Base-by-base conservation (phyloP, 1,284 basidiomycete species). In the Ceratobasidium sp. region DNA sequence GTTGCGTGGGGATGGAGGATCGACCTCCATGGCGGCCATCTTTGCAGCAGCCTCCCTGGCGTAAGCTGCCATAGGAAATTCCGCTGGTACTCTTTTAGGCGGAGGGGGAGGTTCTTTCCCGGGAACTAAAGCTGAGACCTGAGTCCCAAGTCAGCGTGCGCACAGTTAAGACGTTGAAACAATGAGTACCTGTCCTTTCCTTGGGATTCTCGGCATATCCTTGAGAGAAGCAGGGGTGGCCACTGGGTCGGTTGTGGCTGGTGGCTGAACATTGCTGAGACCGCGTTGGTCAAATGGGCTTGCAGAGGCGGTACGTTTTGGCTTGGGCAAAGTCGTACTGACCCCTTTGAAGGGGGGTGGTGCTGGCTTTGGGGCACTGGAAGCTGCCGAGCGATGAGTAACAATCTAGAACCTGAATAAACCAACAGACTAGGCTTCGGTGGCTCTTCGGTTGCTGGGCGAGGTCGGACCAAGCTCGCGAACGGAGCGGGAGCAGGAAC, bases 31-130 rank as follows among this genome's bases (percentile, higher is more conserved):
- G 11, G 44, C 69, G 1, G 56, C 58, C 21, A 40, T 46, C 46
- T 71, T 71, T 1, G 56, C 54, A 11, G 67, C 67, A 25, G 33
- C 44, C 38, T 71, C 46, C 9, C 59, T 48, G 14, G 56, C 56
- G 21, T 71, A 71, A 21, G 30, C 58, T 25, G 69, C 69, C 69
- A 71, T 71, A n/a, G 69, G 69, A 36, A 71, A 71, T 38, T 36
- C 44, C 8, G 56, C 44, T 21, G 58, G 64, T 23, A 42, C 59
- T 48, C 59, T 60, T 59, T 61, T 71, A 4, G 69, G 69, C 11
- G 38, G 46, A 23, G 56, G 48, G 36, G 25, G 33, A 25, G 46
- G 46, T 2, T 60, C 46, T 40, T 71, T 42, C 2, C 23, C 18
- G 12, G 48, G 33, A 33, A 40, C 36, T 14, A 38, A 38, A 33